A percentile compares a stretch with the other conserved stretches of the same genome.
These are phyloP conservation scores for Xylaria sp. DNA, from an alignment of 2,329 filamentous ascomycete species.

Conservation along the genomic window DNA sequence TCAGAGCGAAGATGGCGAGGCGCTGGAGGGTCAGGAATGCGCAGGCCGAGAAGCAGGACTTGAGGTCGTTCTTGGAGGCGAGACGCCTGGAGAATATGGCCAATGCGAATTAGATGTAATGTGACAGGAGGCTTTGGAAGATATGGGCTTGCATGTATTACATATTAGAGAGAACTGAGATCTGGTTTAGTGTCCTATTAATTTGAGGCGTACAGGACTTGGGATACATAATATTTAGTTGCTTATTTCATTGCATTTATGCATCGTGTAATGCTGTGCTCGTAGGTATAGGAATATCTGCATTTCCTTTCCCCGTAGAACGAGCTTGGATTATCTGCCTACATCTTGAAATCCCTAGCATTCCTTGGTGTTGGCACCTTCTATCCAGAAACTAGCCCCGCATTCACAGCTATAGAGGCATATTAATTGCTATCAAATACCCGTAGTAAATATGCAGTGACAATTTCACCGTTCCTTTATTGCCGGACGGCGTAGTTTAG, in stretches of 20 bases:
- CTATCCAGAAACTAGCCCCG: too few relatives aligned
- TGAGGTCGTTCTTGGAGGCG: conserved; percentile 41
- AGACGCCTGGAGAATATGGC: conserved; percentile 7
- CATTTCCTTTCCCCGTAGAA: neutral
- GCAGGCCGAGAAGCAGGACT: conserved; percentile 29
- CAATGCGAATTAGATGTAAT: conserved; percentile 11
- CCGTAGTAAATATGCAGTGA: too few relatives aligned
- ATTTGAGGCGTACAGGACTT: neutral
- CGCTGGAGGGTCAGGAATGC: neutral
- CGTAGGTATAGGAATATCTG: neutral
- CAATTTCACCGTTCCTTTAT: neutral
- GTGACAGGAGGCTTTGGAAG: neutral
- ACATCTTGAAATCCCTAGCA: too few relatives aligned
- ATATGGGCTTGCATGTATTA: neutral
- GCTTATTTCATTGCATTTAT: neutral
- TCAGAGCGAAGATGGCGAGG: conserved; percentile 33
- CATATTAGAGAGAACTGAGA: neutral
- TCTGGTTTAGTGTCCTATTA: neutral
- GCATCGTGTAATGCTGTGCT: neutral
- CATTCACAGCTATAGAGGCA: too few relatives aligned
- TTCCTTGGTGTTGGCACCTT: too few relatives aligned
- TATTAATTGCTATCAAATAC: too few relatives aligned
- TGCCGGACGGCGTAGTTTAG: neutral
- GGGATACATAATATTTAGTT: neutral
- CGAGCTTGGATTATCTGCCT: neutral